Evolutionary conservation across 352 stramenopile genomes (phyloP), one percentile per base, ranked within the genome.

Genomic region (Halophytophthora polymorphica): DNA sequence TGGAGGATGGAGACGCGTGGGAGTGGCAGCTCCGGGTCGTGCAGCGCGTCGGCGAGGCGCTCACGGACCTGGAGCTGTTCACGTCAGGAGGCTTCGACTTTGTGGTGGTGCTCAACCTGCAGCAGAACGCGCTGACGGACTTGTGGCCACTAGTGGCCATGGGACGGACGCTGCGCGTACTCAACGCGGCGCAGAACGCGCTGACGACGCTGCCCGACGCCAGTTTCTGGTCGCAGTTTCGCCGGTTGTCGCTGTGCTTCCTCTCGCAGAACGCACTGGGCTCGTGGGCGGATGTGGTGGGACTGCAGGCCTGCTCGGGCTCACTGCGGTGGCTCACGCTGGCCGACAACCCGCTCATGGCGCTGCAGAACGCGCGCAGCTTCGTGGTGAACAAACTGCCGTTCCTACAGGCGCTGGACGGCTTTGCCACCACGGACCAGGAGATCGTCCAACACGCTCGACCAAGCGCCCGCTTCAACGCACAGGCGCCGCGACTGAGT

Each of bases 371-470:
- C 33, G 68, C 78, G 12, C 78, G 82, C 11, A 64, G 59, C 18
- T 86, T 87, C 41, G 39, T 92, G n/a, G 64, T 90, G 28, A 88
- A 88, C 60, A 82, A 84, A 37, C 58, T 92, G 11, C 71, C 69
- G 0, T 71, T 69, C 12, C 58, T 92, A 8, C 69, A 79, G 33
- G 78, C 74, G 1, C 63, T 90, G 14, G 77, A 92, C 36, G 65
- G 78, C 29, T 71, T 77, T 35, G 69, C 88, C 15, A 67, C 81
- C 17, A 86, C 78, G 0, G 82, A 92, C 42, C 53, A 75, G 39
- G 80, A 91, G 43, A 57, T 79, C 42, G 71, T 88, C 31, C 64
- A 75, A 22, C 59, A 82, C 14, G 58, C 77, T 33, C 63, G 66
- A 61, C 50, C 38, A 56, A 69, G 22, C 18, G 10, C 45, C 45